Evolutionary conservation across 2,329 filamentous ascomycete genomes (phyloP), one percentile per base, ranked within the genome.

Genomic region (Microsporum ferrugineum): DNA sequence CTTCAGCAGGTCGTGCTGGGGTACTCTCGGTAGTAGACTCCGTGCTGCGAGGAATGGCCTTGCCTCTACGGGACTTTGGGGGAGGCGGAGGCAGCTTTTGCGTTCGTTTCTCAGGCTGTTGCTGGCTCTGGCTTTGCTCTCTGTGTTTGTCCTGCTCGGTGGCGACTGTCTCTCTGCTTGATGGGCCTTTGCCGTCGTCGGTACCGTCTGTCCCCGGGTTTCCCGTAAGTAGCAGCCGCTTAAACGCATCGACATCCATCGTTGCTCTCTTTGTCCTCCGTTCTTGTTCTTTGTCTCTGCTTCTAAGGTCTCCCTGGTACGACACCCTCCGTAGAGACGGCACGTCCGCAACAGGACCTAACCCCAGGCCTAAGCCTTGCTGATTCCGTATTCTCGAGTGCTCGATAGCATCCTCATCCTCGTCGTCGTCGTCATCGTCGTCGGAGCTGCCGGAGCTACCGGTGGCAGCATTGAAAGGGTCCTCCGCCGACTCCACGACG

Each of bases 241-340:
- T 86, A 75, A 94, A 94, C 5, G 88, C 85, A 69, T 89, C 84
- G 0, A 92, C 89, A 69, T 94, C 88, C 64, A 92, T 73, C 0
- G 83, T 79, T 41, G 71, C 71, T 69, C 71, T 75, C 65, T 63
- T 64, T n/a, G 36, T 53, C 17, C 27, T 53, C 39, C n/a, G 49
- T 2, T 33, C 29, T 6, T 53, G 49, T 7, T 33, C 47, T 31
- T n/a, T 27, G 27, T 27, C 31, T 43, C 29, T 53, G 49, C 39
- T 43, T n/a, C 49, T 4, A 12, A 53, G 49, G 29, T 33, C 49
- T 14, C 27, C 55, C 1, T 57, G 33, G n/a, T 57, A 39, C 5
- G 38, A 57, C 17, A 23, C 33, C 27, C 55, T 57, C 17, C 43
- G 43, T 47, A 47, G 43, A 47, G 43, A 23, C n/a, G 43, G 43